Evolutionary conservation across 1,139 yeast genomes (phyloP).

Genomic region (Suhomyces atakaporum): DNA sequence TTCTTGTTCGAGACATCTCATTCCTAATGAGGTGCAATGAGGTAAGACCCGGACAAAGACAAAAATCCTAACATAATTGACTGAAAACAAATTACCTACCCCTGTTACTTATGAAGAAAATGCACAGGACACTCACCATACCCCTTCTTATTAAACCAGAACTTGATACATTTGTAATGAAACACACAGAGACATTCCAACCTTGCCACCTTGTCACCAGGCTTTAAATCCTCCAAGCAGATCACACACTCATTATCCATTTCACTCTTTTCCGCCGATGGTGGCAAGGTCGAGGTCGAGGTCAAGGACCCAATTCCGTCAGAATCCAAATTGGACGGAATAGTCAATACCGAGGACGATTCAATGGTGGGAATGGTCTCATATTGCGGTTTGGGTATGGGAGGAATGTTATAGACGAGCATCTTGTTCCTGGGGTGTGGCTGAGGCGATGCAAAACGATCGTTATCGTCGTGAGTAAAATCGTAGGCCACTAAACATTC

Average conservation of each 20-base stretch:
- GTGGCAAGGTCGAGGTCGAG: constrained; percentile 27
- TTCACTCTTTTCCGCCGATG: constrained; percentile 25
- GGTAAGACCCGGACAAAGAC: too few species aligned
- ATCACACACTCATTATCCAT: constrained; percentile 81
- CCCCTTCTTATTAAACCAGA: constrained; percentile 87
- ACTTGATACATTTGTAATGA: constrained; percentile 85
- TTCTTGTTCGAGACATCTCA: too few species aligned
- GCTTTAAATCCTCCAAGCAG: constrained; percentile 82
- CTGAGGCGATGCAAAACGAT: constrained; percentile 36
- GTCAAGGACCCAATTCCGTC: constrained; percentile 26
- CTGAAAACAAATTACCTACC: neutral
- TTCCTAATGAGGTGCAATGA: too few species aligned
- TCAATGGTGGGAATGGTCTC: constrained; percentile 32
- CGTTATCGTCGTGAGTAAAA: constrained; percentile 59
- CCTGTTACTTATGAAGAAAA: constrained; percentile 34
- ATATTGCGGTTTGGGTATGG: constrained; percentile 49
- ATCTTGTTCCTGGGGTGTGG: constrained; percentile 66
- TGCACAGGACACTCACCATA: constrained; percentile 88
- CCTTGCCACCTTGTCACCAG: constrained; percentile 89
- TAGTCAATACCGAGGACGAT: constrained; percentile 14
- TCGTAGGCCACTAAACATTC: constrained; percentile 69
- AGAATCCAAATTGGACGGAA: constrained; percentile 5
- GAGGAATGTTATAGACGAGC: constrained; percentile 76
- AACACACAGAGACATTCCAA: constrained; percentile 93
- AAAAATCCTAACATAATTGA: too few species aligned